These are phyloP conservation scores for Ceriops decandra DNA, from an alignment of 345 rosid species.

Conservation along the genomic window DNA sequence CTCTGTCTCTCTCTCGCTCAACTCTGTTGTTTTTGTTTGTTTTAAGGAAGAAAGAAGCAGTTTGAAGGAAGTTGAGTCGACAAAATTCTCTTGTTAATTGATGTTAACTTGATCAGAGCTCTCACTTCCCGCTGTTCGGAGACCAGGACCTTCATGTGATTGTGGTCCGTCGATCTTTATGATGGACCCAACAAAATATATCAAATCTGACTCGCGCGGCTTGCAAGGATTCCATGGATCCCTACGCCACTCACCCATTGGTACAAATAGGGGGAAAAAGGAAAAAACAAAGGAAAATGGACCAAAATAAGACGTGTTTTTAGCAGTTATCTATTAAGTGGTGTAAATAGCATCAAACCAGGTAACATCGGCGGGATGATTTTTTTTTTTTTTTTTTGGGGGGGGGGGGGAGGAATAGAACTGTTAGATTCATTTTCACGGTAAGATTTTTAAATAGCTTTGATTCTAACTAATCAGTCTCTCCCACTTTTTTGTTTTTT, in stretches of 20 bases:
- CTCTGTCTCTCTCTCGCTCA: background rate
- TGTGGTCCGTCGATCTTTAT: background rate
- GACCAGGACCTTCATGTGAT: background rate
- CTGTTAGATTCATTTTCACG: no score
- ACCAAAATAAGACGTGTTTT: no score
- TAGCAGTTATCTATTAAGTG: no score
- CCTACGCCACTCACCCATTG: background rate
- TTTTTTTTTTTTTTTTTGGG: no score
- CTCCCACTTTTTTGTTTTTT: background rate
- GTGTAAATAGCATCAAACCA: no score
- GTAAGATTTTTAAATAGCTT: no score
- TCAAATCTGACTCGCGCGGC: background rate
- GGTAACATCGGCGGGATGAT: no score
- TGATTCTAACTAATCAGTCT: no score
- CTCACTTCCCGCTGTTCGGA: constrained; percentile 1
- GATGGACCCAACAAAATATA: constrained; percentile 2
- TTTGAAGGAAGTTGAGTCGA: background rate
- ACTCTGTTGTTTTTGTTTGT: background rate
- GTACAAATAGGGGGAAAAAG: background rate
- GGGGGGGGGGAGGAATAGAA: no score
- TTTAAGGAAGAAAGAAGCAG: no score
- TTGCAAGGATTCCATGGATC: constrained; percentile 1
- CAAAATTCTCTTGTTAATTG: background rate
- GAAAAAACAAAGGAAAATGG: no score
- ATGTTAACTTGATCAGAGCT: constrained; percentile 13